Percentiles rank a stretch among this genome's conserved stretches.
These are phyloP conservation scores for Pseudevernia furfuracea DNA, from an alignment of 495 filamentous ascomycete genomes.

Conservation along the genomic window DNA sequence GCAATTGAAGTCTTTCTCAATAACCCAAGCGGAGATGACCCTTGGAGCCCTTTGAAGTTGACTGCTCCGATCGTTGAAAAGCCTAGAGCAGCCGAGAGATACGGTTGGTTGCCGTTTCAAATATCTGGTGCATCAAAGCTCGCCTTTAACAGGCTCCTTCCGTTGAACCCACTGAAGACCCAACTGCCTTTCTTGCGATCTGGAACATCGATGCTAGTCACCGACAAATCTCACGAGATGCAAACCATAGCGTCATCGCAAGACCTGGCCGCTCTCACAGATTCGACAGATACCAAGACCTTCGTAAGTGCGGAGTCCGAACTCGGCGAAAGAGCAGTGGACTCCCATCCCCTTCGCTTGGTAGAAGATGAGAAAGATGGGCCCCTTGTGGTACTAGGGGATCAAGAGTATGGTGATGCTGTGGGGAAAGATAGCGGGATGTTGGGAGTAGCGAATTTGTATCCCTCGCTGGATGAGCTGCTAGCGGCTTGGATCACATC, in stretches of 20 bases:
- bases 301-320: background rate
- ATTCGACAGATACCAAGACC: background rate
- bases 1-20: background rate
- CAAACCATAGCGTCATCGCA: background rate
- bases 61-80: background rate
- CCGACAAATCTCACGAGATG: background rate
- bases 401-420: background rate
- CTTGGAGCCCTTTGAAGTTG: background rate
- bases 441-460: background rate
- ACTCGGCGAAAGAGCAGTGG: background rate
- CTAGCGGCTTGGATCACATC: background rate
- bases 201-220: constrained; percentile 5
- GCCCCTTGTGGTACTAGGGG: background rate
- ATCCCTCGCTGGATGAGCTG: background rate
- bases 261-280: constrained; percentile 2
- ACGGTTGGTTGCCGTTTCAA: background rate
- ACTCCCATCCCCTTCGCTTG: background rate
- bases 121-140: background rate
- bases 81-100: background rate
- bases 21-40: background rate
- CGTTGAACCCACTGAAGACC: background rate
- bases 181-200: background rate
- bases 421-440: background rate
- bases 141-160: background rate
- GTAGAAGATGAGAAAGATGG: background rate